Percentiles rank a stretch among this genome's conserved stretches.
phyloP scores from a whole-genome alignment of 495 filamentous ascomycete genomes.

The Neurospora sp. region DNA sequence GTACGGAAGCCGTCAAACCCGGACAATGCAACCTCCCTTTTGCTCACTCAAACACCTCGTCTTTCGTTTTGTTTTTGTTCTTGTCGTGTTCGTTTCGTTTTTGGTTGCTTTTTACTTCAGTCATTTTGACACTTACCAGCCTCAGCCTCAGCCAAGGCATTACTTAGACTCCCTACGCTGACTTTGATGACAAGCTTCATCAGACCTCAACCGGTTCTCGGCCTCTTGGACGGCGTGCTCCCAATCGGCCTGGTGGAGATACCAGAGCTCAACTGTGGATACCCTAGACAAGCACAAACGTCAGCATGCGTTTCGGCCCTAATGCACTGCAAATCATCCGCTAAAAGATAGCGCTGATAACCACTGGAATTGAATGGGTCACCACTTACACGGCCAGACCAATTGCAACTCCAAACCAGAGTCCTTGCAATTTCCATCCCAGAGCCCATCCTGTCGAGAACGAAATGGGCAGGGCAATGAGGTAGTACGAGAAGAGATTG shows the following conservation, averaged over 20 bases:
- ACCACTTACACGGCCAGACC: constrained; percentile 40
- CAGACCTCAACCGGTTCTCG: constrained; percentile 17
- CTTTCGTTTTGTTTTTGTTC: not conserved
- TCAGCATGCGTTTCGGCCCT: not conserved
- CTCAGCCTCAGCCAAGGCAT: not conserved
- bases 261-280: constrained; percentile 18
- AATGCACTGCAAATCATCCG: not conserved
- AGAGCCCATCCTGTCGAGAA: constrained; percentile 58
- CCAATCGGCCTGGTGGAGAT: constrained; percentile 20
- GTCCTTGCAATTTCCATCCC: constrained; percentile 56
- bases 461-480: constrained; percentile 66
- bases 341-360: not conserved
- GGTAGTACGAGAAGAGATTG: constrained; percentile 70
- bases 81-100: not conserved
- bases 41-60: not conserved
- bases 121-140: not conserved
- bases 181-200: constrained; percentile 9
- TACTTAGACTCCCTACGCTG: not conserved
- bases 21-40: not conserved
- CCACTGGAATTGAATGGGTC: not conserved
- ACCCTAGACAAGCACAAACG: constrained; percentile 5
- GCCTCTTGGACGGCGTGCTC: constrained; percentile 21
- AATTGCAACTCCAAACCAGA: constrained; percentile 63
- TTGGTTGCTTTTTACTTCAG: not conserved
- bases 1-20: not conserved